Base-by-base conservation (phyloP, 164 flowering plant species). In the Sedum album region DNA sequence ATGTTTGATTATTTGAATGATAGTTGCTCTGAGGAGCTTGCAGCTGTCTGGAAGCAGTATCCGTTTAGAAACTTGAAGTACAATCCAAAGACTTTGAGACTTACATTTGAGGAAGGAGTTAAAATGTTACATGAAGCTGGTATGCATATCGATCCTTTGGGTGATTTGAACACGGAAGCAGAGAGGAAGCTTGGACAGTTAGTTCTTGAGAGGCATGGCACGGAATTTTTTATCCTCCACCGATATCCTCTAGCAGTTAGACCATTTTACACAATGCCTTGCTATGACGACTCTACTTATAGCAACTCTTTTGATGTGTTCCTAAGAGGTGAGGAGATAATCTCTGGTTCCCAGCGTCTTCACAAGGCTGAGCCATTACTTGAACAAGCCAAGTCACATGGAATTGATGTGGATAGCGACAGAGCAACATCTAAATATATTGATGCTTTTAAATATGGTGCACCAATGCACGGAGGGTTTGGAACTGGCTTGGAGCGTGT, bases 121-220 rank as follows among this genome's bases (percentile, higher is more conserved):
- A 9, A 44, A 44, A 14, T 44, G 48, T 44, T 44, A 15, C 48
- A 44, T 17, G 48, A 44, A 11, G 17, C 48, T 44, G 48, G 48
- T 44, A 18, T 44, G 48, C 48, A 44, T 44, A 44, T 44, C 70
- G 94, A 88, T 80, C 92, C 97, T 6, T 51, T 78, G 69, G 96
- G 96, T 20, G 98, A 93, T 74, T 18, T 44, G 48, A 44, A 18
- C 48, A 44, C 48, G 3, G 48, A 44, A 44, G 48, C 48, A 44
- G 48, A 93, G 79, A 88, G 88, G 60, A 91, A 82, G 73, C 73
- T 90, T 67, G 98, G 96, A 26, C 86, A 89, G 72, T 87, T 93
- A 23, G 98, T 93, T 44, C 73, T 79, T 31, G 88, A 87, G 68
- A 89, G 91, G 97, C 90, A 81, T 44, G 48, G 3, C 18, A 44